A percentile compares a stretch with the other conserved stretches of the same genome.
Conservation (phyloP, 2,329 filamentous ascomycete species). For the Keithomyces neogunnii region DNA sequence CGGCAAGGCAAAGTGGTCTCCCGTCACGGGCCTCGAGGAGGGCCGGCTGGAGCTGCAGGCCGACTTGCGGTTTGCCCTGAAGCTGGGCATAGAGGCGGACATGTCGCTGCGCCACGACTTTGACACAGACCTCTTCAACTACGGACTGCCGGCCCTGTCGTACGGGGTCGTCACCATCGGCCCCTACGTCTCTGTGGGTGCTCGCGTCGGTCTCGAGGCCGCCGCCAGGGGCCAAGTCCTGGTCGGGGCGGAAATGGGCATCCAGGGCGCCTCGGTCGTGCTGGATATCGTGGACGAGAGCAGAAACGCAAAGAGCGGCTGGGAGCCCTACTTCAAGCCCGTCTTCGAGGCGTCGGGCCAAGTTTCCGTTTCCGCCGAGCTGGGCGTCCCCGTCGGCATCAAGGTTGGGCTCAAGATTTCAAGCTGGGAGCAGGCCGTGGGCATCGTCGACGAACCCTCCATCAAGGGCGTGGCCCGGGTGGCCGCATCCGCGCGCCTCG, state of each 20-base stretch:
- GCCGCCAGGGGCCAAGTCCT: constrained; percentile 17
- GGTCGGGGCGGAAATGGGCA: constrained; percentile 19
- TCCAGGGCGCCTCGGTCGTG: constrained; percentile 4
- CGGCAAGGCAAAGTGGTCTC: constrained; percentile 6
- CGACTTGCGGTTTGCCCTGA: constrained; percentile 15
- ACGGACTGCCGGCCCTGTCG: constrained; percentile 16
- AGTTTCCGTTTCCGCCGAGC: constrained; percentile 15
- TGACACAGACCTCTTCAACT: constrained; percentile 13
- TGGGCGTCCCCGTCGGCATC: constrained; percentile 20
- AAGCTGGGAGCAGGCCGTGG: constrained; percentile 13
- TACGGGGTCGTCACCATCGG: constrained; percentile 19
- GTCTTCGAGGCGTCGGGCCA: constrained; percentile 19
- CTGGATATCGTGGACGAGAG: constrained; percentile 16
- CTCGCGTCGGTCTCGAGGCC: constrained; percentile 14
- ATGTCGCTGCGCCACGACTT: constrained; percentile 13
- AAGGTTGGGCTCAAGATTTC: constrained; percentile 16
- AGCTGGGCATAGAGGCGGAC: constrained; percentile 22
- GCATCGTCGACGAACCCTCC: constrained; percentile 18
- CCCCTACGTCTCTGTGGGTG: constrained; percentile 15
- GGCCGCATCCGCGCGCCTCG: constrained; percentile 10
- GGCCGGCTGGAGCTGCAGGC: constrained; percentile 9
- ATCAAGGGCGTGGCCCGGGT: constrained; percentile 16
- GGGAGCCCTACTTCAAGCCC: constrained; percentile 20
- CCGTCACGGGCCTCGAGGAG: constrained; percentile 12
- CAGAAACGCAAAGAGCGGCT: constrained; percentile 13